Base-by-base conservation (phyloP, 345 rosid species). In the Hibiscus trionum region DNA sequence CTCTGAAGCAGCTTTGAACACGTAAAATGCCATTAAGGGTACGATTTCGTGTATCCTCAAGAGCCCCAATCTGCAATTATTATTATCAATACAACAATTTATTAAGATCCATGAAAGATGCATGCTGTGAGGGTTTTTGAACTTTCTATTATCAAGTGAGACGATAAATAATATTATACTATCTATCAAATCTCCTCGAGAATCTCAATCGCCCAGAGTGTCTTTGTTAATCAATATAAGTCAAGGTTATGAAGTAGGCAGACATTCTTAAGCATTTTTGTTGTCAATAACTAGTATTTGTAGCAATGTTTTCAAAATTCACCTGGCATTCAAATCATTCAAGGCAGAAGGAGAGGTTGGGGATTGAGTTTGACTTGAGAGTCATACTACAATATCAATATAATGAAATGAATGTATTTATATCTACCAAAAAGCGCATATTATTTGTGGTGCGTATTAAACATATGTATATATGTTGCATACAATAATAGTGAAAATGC, bases 141-240 rank as follows among this genome's bases (percentile, higher is more conserved):
- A 21, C 24, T 21, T 21, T 21, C 24, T 21, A 21, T 21, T 21
- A 21, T 21, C 24, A 21, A 21, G 24, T 21, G 24, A 21, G 24
- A 21, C 24, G 24, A 21, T 21, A 56, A 8, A 75, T 89, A 53
- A 97, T 92, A 74, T 16, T 63, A 63, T 63, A 17, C 50, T n/a
- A 26, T 63, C 9, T n/a, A 62, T 3, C 35, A 21, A 37, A 35
- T 64, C 29, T 46, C 56, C 70, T 46, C 37, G 11, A 47, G 70
- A 66, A 66, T 31, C 70, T 27, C 57, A 66, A 66, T 46, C 37
- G 53, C 37, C 11, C 3, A 26, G 60, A 73, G 58, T 58, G 14
- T 65, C 42, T 62, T 58, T 44, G 63, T 72, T 65, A 76, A 37
- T 65, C 39, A 47, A 49, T 5, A 8, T 1, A 53, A 67, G 12